phyloP scores from a whole-genome alignment of 345 rosid species.

The Eucalyptus coolabah region DNA sequence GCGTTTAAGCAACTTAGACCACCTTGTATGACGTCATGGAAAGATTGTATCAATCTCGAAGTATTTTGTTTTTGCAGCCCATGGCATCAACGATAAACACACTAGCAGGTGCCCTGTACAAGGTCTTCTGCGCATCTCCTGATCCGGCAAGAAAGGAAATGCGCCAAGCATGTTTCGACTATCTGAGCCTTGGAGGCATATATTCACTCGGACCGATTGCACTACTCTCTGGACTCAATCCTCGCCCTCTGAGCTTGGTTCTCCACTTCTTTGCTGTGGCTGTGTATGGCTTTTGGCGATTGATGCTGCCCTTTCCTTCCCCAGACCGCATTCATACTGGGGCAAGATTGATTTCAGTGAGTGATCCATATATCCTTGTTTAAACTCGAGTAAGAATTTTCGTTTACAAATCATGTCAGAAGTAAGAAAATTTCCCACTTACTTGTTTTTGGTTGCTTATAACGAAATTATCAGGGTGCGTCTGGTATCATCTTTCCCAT shows the following conservation, averaged over 20 bases:
- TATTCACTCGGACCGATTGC: conserved; percentile 1
- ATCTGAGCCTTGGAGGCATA: conserved; percentile 3
- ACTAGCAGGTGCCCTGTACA: conserved; percentile 4
- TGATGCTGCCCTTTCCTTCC: conserved; percentile 4
- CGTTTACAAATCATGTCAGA: neutral
- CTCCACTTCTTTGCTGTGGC: conserved; percentile 7
- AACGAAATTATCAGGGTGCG: neutral
- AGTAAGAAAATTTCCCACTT: neutral
- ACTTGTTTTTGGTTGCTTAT: neutral
- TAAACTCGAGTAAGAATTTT: neutral
- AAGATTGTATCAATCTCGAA: neutral
- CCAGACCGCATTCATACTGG: neutral
- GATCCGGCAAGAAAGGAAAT: conserved; percentile 4
- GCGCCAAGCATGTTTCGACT: conserved; percentile 5
- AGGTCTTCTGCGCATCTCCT: conserved; percentile 2
- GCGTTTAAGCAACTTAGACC: neutral
- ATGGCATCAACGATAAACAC: conserved; percentile 5
- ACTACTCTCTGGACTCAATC: conserved; percentile 2
- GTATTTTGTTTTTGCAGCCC: neutral
- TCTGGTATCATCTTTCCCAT: conserved; percentile 5
- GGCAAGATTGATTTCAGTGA: conserved; percentile 1
- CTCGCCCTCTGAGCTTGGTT: conserved; percentile 1
- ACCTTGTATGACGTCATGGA: neutral
- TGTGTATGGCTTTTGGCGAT: neutral
- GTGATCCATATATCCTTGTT: neutral